Evolutionary conservation across 345 rosid genomes (phyloP), one percentile per base, ranked within the genome.

Genomic region (Orychophragmus violaceus): DNA sequence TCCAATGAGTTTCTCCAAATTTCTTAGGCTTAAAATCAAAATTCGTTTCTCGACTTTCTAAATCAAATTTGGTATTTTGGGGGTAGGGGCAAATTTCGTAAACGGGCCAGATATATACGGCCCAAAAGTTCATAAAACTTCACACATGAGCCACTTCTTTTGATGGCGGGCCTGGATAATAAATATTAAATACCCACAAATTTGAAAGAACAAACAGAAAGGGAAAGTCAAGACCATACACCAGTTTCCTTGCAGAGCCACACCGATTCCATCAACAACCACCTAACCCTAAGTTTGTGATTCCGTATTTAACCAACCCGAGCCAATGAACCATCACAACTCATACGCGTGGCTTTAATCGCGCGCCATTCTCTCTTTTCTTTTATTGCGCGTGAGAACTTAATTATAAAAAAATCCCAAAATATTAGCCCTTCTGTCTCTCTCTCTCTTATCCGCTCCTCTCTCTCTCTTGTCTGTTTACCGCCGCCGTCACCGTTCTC

Each of bases 401-500:
- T n/a, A n/a, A n/a, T n/a, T n/a, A n/a, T 36, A 3, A 46, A 25
- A 41, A 41, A 14, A 39, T n/a, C 36, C 53, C 22, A 25, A 48
- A 30, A 42, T 17, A 28, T 21, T 56, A 53, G 29, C 37, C 52
- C 56, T 59, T 39, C n/a, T n/a, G n/a, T 6, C 22, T 72, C 41
- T 72, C 61, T 65, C 71, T 64, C 76, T 72, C 77, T 61, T 61
- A 74, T 68, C 69, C 64, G 68, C 77, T 54, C 73, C 49, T 8
- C 45, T 74, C 69, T 62, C 50, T 74, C n/a, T n/a, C n/a, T 61
- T 46, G 58, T 52, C 72, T 60, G 63, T 66, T 46, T 62, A 13
- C 74, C 64, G 74, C 69, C 77, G 73, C 30, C 76, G 76, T 41
- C 70, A 45, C 65, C 70, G 70, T 72, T 57, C 11, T 66, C 44